phyloP scores from a whole-genome alignment of 148 eudicot genomes.

The Chenopodium berlandieri region DNA sequence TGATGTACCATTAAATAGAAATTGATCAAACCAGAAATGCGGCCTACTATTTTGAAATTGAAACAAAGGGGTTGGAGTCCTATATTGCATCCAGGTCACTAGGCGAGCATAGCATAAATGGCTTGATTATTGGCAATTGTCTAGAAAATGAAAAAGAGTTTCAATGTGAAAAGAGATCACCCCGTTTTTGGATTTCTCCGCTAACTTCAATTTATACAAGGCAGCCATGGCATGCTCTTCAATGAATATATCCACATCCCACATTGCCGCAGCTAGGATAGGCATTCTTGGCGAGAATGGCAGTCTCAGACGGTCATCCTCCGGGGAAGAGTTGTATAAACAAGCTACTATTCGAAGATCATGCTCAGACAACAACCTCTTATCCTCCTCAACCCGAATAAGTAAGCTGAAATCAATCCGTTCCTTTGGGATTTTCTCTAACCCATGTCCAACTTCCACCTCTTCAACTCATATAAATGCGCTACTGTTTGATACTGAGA shows the following conservation, averaged over 20 bases:
- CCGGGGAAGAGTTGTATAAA: slow-evolving; percentile 32
- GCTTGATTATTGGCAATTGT: too few relatives aligned
- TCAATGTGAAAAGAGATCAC: too few relatives aligned
- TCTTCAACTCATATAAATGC: slow-evolving; percentile 36
- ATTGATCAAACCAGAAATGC: too few relatives aligned
- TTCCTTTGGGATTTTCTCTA: slow-evolving; percentile 43
- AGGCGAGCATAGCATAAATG: too few relatives aligned
- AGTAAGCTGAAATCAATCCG: slow-evolving; percentile 41
- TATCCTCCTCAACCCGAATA: slow-evolving; percentile 33
- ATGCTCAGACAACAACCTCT: slow-evolving; percentile 51
- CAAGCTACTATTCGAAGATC: slow-evolving; percentile 39
- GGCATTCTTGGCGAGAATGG: slow-evolving; percentile 26
- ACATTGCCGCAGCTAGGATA: slow-evolving; percentile 19
- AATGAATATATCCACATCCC: slow-evolving; percentile 28
- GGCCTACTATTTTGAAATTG: too few relatives aligned
- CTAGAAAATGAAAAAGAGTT: too few relatives aligned
- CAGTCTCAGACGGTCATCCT: slow-evolving; percentile 32
- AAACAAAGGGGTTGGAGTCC: too few relatives aligned
- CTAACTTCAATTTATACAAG: not conserved
- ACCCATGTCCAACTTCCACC: slow-evolving; percentile 35
- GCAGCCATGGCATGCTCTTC: slow-evolving; percentile 39
- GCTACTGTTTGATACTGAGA: slow-evolving; percentile 41
- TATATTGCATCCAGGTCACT: too few relatives aligned
- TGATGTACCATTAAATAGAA: too few relatives aligned
- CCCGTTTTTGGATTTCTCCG: not conserved